Percentiles rank a stretch among this genome's conserved stretches.
Conservation (phyloP, 2,329 filamentous ascomycete genomes). For the Talaromyces pinophilus region DNA sequence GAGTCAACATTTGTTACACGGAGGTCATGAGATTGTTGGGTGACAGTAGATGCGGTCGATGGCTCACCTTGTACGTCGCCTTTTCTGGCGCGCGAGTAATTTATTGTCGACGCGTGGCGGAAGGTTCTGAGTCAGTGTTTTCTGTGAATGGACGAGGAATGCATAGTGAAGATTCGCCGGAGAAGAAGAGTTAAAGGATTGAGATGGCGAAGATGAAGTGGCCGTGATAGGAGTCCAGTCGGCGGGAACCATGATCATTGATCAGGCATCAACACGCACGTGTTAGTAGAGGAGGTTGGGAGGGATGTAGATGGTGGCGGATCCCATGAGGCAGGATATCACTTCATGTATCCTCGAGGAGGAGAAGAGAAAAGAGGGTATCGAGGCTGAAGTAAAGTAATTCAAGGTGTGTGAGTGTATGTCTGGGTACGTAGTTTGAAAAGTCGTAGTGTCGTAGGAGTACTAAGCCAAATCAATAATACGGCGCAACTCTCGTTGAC, state of each 20-base stretch:
- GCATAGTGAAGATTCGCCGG: conserved; percentile 48
- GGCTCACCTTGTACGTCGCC: conserved; percentile 62
- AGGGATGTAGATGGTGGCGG: neutral
- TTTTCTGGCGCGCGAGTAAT: conserved; percentile 60
- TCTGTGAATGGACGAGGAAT: conserved; percentile 62
- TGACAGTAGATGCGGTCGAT: neutral
- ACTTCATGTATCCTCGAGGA: neutral
- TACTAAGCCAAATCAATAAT: neutral
- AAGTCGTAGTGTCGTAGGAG: neutral
- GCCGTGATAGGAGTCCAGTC: conserved; percentile 33
- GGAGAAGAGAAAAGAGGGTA: neutral
- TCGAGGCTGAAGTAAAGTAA: neutral
- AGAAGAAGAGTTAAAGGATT: conserved; percentile 34
- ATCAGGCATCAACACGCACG: neutral
- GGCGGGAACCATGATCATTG: conserved; percentile 38
- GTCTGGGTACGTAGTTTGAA: neutral
- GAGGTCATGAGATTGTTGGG: neutral
- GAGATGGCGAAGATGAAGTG: conserved; percentile 38
- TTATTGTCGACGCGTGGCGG: conserved; percentile 62
- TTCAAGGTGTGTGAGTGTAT: neutral
- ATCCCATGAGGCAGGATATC: conserved; percentile 11
- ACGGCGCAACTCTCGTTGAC: neutral
- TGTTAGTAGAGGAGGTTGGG: neutral
- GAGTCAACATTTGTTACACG: neutral
- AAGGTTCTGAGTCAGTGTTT: conserved; percentile 57